Evolutionary conservation across 441 rosid species (phyloP), one percentile per base, ranked within the genome.

Genomic region (Erodium trifolium): DNA sequence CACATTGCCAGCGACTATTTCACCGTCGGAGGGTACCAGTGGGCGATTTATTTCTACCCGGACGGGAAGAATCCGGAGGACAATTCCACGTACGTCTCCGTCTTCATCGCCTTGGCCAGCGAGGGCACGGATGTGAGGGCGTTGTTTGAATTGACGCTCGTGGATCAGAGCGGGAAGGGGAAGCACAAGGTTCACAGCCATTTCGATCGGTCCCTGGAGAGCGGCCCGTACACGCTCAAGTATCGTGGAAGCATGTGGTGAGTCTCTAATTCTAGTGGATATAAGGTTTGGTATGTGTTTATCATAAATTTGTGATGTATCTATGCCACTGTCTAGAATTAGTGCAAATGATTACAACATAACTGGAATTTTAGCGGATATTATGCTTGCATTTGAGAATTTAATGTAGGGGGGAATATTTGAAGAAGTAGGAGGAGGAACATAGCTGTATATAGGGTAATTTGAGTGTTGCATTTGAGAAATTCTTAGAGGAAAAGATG

Each of bases 211-310:
- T 76, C 85, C 65, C 93, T 88, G 45, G 98, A 95, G 78, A 85
- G 93, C 64, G 99, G 99, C 0, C 99, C 99, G 0, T 95, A 92
- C 73, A 82, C 98, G 9, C 93, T 95, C 4, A 92, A 89, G 78
- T 90, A 88, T 76, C 93, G 98, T 0, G 99, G 99, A 31, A 92
- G 97, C 70, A 95, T 95, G 98, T 95, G 99, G 99, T 95, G 69
- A 81, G 94, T 67, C 60, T 4, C 2, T 65, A 11, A 66, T 10
- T 66, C 13, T 37, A 4, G 9, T 19, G 18, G 69, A 19, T 23
- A 37, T 39, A 12, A 23, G 27, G 0, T 23, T 23, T 23, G 27
- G 27, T 23, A 31, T 31, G 34, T 31, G 34, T 31, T 3, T 17
- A 8, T 67, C 7, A 0, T 37, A 39, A 5, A 18, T 17, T 4